A percentile compares a stretch with the other conserved stretches of the same genome.
Evolutionary conservation across 495 filamentous ascomycete species (phyloP).

Genomic region (Neurospora tetraspora): DNA sequence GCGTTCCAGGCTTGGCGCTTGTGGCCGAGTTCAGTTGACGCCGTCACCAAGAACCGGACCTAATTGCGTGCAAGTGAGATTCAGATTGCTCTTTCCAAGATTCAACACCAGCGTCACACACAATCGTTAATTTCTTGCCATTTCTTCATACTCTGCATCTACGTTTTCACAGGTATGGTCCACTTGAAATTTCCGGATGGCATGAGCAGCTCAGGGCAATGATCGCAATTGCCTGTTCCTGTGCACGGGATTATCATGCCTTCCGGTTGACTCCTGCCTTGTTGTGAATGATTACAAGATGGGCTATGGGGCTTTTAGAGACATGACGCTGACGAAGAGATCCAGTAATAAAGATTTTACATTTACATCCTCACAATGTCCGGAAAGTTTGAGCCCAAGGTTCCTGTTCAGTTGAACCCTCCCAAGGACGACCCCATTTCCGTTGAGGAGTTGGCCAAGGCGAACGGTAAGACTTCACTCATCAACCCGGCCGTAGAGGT

Average conservation of each 20-base stretch:
- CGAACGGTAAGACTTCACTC: conserved; percentile 54
- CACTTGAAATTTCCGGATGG: background rate
- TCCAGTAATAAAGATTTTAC: background rate
- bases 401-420: conserved; percentile 67
- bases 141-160: background rate
- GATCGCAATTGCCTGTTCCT: background rate
- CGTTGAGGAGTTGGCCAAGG: conserved; percentile 62
- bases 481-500: background rate
- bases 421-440: conserved; percentile 84
- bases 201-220: background rate
- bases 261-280: background rate
- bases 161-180: background rate
- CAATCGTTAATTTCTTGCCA: background rate
- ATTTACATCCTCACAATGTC: conserved; percentile 30
- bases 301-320: background rate
- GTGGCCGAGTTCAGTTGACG: background rate
- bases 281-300: background rate
- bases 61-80: background rate
- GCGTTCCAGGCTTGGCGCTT: background rate
- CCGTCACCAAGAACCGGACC: background rate
- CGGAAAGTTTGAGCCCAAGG: conserved; percentile 77
- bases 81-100: background rate
- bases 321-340: background rate
- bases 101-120: background rate
- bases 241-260: background rate